These are phyloP conservation scores for Dichotomocladium elegans DNA, from an alignment of 371 early-diverging fungal genomes.

Conservation along the genomic window DNA sequence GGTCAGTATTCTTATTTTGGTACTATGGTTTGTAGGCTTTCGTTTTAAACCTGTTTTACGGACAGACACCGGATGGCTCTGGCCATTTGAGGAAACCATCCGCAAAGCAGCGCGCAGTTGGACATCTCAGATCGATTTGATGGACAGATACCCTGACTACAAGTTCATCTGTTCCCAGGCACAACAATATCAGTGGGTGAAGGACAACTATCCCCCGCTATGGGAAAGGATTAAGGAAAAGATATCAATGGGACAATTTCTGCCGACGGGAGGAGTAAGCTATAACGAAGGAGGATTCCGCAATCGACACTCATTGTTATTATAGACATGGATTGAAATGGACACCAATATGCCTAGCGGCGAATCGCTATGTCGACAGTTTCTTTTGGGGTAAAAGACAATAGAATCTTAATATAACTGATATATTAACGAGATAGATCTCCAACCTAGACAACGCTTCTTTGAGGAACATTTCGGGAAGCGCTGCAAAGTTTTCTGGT, in stretches of 20 bases:
- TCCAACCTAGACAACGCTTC: constrained; percentile 64
- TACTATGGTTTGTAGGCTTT: no score
- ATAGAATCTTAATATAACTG: background rate
- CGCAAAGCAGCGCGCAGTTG: constrained; percentile 76
- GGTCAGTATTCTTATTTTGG: constrained; percentile 37
- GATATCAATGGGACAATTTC: constrained; percentile 74
- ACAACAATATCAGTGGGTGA: constrained; percentile 94
- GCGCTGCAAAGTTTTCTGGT: constrained; percentile 85
- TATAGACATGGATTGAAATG: constrained; percentile 95
- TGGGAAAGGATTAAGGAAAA: constrained; percentile 74
- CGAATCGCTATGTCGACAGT: constrained; percentile 89
- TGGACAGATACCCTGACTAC: constrained; percentile 86
- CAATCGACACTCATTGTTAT: background rate
- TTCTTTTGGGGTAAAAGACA: constrained; percentile 68
- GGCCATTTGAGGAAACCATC: constrained; percentile 96
- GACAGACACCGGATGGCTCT: constrained; percentile 82
- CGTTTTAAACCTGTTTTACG: no score
- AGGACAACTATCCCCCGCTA: constrained; percentile 76
- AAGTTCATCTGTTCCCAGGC: constrained; percentile 92
- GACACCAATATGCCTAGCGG: constrained; percentile 95
- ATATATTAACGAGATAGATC: background rate
- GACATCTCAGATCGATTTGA: constrained; percentile 71
- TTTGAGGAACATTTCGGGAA: constrained; percentile 84
- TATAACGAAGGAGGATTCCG: background rate
- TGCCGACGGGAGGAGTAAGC: constrained; percentile 84